These are phyloP conservation scores for Pythium dissotocum DNA, from an alignment of 352 stramenopile genomes.

Conservation along the genomic window DNA sequence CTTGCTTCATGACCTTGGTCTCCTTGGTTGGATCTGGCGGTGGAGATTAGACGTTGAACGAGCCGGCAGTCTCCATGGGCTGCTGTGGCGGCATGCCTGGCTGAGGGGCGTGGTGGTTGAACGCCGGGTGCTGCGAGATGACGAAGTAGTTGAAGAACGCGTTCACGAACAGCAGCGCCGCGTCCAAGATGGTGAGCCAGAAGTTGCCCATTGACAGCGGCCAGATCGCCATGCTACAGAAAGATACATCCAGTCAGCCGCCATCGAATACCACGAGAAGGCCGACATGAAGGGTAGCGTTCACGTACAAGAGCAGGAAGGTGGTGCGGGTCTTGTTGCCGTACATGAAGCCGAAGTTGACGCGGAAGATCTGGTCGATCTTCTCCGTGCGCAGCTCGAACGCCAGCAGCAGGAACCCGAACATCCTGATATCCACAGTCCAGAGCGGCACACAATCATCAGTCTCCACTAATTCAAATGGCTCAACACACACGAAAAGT, in stretches of 20 bases:
- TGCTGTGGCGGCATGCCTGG: conserved; percentile 9
- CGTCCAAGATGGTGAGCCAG: conserved; percentile 88
- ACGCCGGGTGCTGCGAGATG: conserved; percentile 66
- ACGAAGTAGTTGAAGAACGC: conserved; percentile 92
- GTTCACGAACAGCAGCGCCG: conserved; percentile 86
- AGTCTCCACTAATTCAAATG: not conserved
- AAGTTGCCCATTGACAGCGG: conserved; percentile 89
- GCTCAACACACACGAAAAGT: not conserved
- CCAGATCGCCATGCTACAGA: conserved; percentile 83
- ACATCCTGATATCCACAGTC: conserved; percentile 45
- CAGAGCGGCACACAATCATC: not conserved
- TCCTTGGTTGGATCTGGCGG: not conserved
- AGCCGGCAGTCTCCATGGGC: conserved; percentile 16
- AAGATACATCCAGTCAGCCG: not conserved
- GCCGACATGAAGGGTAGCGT: not conserved
- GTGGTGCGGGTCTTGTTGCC: conserved; percentile 87
- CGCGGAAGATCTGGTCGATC: conserved; percentile 73
- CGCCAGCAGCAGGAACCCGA: conserved; percentile 70
- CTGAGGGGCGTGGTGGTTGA: conserved; percentile 18
- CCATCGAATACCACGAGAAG: not conserved
- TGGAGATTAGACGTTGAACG: conserved; percentile 28
- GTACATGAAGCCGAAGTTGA: conserved; percentile 91
- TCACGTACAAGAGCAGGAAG: conserved; percentile 83
- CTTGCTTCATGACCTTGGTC: not conserved
- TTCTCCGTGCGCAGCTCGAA: conserved; percentile 88